Evolutionary conservation across 306 rosid genomes (phyloP), one percentile per base, ranked within the genome.

Genomic region (Parietaria judaica): DNA sequence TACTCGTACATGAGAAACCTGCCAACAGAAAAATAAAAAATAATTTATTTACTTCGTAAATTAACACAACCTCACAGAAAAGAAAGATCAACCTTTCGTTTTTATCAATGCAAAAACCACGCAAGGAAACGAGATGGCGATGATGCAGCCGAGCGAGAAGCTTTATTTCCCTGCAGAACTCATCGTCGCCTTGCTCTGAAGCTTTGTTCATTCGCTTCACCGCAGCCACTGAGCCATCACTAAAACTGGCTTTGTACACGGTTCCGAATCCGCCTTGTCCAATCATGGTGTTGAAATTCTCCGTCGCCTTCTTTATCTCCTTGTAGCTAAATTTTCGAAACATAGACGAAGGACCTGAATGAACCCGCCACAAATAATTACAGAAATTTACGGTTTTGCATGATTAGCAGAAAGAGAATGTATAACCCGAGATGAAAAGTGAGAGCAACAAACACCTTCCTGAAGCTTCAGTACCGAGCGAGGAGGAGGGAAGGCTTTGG

Each of bases 201-300:
- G 84, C 76, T 76, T 77, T 84, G 82, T 86, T 70, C 94, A 88
- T 88, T 68, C 84, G 81, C 81, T 92, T 92, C 47, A 88, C 96
- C 41, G 96, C 99, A 60, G 70, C 77, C 60, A 80, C 86, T 66
- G 72, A 66, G 54, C 79, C 96, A 80, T 92, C 85, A 79, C 75
- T 78, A 74, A 92, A 84, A 36, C 81, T 80, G 76, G 94, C 96
- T 82, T 73, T 82, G 74, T 86, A 88, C 66, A 92, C 96, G 8
- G 96, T 92, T 79, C 99, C 99, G 34, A 86, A 92, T 63, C 99
- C 99, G 50, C 99, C 96, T 77, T 72, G 95, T 65, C 99, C 99
- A 77, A 92, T 86, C 49, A 75, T 17, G 31, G 88, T 86, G 68
- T 71, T 84, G 63, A 92, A 92, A 51, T 76, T 75, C 14, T 79